Conservation (phyloP, 768 basidiomycete genomes). For the Kwoniella dejecticola region DNA sequence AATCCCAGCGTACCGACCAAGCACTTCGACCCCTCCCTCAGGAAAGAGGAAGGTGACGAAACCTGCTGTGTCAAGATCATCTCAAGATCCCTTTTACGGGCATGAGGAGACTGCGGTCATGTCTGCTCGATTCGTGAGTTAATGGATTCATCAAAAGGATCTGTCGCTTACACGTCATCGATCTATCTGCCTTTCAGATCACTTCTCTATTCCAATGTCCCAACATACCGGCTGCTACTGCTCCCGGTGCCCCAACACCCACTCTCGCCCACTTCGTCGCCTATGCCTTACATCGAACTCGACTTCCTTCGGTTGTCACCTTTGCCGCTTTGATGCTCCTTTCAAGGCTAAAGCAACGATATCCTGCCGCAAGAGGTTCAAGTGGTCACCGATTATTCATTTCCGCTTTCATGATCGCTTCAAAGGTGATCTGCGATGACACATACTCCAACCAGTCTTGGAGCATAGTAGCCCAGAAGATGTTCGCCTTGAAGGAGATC, state of each 20-base stretch:
- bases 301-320: conserved; percentile 69
- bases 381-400: conserved; percentile 88
- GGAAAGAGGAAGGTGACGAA: conserved; percentile 42
- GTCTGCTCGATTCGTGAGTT: conserved; percentile 65
- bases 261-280: conserved; percentile 77
- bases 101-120: conserved; percentile 72
- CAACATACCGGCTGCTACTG: conserved; percentile 66
- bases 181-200: conserved; percentile 57
- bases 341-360: conserved; percentile 83
- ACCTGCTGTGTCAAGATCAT: conserved; percentile 44
- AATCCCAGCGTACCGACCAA: conserved; percentile 24
- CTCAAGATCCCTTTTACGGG: conserved; percentile 62
- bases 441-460: conserved; percentile 92
- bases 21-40: conserved; percentile 40
- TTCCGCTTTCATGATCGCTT: conserved; percentile 89
- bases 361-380: conserved; percentile 84
- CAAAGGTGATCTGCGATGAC: conserved; percentile 90
- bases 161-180: conserved; percentile 1
- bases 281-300: conserved; percentile 81
- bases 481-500: conserved; percentile 82
- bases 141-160: background rate
- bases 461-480: conserved; percentile 84
- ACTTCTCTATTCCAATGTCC: conserved; percentile 84
- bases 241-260: conserved; percentile 63
- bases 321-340: conserved; percentile 73